These are phyloP conservation scores for Truncatella angustata DNA, from an alignment of 2,329 filamentous ascomycete genomes.

Conservation along the genomic window DNA sequence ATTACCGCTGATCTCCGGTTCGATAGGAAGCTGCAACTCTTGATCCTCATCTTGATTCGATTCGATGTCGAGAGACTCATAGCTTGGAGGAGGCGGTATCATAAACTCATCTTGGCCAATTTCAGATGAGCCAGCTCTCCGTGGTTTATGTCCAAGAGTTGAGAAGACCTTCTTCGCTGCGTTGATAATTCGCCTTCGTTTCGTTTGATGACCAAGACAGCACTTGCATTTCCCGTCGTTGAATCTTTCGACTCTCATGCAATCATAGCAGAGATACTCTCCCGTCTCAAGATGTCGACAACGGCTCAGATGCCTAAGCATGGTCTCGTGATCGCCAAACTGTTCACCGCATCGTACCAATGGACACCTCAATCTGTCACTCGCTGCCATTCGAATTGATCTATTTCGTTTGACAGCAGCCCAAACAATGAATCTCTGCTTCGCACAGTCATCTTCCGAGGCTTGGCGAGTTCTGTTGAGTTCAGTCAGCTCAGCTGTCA, in stretches of 20 bases:
- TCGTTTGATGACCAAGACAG: slow-evolving; percentile 49
- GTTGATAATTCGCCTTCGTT: slow-evolving; percentile 49
- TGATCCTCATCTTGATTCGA: too few relatives aligned
- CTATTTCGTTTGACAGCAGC: slow-evolving; percentile 53
- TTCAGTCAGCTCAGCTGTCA: slow-evolving; percentile 18
- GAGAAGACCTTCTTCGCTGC: slow-evolving; percentile 55
- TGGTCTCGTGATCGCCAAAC: slow-evolving; percentile 50
- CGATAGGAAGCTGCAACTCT: slow-evolving; percentile 12
- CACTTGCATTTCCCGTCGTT: slow-evolving; percentile 50
- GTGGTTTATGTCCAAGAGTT: slow-evolving; percentile 47
- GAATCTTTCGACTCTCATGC: slow-evolving; percentile 50
- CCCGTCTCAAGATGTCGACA: slow-evolving; percentile 47
- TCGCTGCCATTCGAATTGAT: slow-evolving; percentile 43
- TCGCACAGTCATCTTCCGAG: slow-evolving; percentile 47
- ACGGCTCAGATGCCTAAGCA: slow-evolving; percentile 51
- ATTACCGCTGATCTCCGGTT: slow-evolving; percentile 45
- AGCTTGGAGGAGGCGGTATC: slow-evolving; percentile 44
- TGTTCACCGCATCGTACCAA: slow-evolving; percentile 48
- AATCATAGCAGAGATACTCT: slow-evolving; percentile 57
- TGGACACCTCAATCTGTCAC: slow-evolving; percentile 50
- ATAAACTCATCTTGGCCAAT: slow-evolving; percentile 30
- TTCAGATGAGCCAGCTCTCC: slow-evolving; percentile 30
- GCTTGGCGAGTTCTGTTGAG: slow-evolving; percentile 41
- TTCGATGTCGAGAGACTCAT: slow-evolving; percentile 39
- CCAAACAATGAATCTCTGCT: slow-evolving; percentile 56